Base-by-base conservation (phyloP, 1,284 basidiomycete genomes). In the Pyrrhoderma lamaoense region DNA sequence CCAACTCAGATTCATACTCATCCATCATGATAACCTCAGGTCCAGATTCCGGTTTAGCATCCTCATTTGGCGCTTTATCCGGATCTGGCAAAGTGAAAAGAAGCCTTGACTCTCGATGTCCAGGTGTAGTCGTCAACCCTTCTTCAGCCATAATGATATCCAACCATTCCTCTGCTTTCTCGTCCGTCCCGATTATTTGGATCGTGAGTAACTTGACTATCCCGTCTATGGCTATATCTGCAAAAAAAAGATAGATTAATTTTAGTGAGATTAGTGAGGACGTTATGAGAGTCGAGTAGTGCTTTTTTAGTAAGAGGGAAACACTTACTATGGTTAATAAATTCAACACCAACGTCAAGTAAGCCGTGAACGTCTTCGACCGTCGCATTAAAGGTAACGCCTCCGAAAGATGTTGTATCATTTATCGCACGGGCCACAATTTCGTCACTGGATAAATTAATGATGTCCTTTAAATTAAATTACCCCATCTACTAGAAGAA, bases 341-440 rank as follows among this genome's bases (percentile, higher is more conserved):
- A 78, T 22, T 59, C 53, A 36, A 70, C 63, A 19, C 82, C 82
- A 16, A 71, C 58, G 19, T 73, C 61, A 54, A 84, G 69, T 19
- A 82, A 66, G 37, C 77, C 78, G 2, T 69, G 71, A 27, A 79
- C 55, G 57, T 70, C 71, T 58, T 70, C 49, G 1, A 70, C 73
- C 3, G 64, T 63, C 0, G 81, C 82, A 19, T 45, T 58, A 58
- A 84, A 86, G 2, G 60, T 66, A 8, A 77, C 65, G 18, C 71
- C 77, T 1, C 59, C 63, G 52, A 70, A 76, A 50, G 51, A 64
- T 1, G 62, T 74, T 13, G 51, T 59, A 0, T 77, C 79, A 3
- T 71, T 53, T 11, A 79, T 57, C 8, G 59, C 76, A 23, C 56
- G 59, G 1, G 61, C 53, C 8, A 74, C 74, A 16, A 84, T 64